Base-by-base conservation (phyloP, 768 basidiomycete genomes). In the Tulasnella sp. region DNA sequence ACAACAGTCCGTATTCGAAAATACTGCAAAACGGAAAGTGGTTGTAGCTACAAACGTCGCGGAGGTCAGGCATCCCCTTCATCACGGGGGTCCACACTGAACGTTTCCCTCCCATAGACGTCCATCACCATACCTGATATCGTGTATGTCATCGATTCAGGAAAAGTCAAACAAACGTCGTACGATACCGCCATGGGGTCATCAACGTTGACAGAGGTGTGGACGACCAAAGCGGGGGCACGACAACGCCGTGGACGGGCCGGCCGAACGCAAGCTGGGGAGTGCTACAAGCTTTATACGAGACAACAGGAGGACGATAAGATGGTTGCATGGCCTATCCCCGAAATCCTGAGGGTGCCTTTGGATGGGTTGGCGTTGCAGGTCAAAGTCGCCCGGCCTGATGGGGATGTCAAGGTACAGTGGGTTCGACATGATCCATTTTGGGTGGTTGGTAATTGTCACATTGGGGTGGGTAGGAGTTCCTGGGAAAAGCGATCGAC, bases 61-160 rank as follows among this genome's bases (percentile, higher is more conserved):
- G 5, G 89, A 92, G 76, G 87, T 82, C 57, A 53, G 73, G 65
- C 50, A 61, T 27, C 63, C 67, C 31, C n/a, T 36, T 29, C 1
- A 17, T 51, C 25, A n/a, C 2, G 6, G 40, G 11, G 4, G 6
- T 32, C 23, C 12, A 37, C 12, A 27, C 21, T 56, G n/a, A 56
- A 34, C 54, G 11, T 15, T 39, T 43, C 57, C 55, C 63, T 19
- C 55, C 27, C 12, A n/a, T 48, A 91, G 81, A 92, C 89, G 1
- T 89, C 86, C 2, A 86, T 93, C 53, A 92, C 90, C 0, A 90
- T 96, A 56, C 85, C 92, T 63, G 90, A 93, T 63, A 77, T 93
- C 21, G 74, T 84, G 35, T 88, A 85, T 63, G 89, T 93, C 19
- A 75, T 93, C 11, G 90, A 94, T 65, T 72, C 79, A 0, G 90